These are phyloP conservation scores for Hypoxylon fuscum DNA, from an alignment of 495 filamentous ascomycete species.

Conservation along the genomic window DNA sequence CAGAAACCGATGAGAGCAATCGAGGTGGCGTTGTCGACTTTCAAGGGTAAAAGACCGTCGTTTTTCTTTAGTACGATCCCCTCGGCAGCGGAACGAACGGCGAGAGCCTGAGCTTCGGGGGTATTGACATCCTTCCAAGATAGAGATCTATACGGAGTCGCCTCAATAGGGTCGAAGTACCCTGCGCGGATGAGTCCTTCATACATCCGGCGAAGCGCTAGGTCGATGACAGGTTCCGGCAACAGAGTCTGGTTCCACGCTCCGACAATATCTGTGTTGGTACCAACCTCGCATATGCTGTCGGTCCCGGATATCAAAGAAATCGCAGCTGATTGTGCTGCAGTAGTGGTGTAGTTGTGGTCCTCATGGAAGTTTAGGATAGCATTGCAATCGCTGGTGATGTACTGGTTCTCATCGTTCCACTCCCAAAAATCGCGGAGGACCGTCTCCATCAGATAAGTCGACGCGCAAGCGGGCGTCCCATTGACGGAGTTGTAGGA, in stretches of 20 bases:
- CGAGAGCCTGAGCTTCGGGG: conserved; percentile 38
- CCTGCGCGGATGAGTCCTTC: conserved; percentile 48
- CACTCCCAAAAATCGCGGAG: conserved; percentile 59
- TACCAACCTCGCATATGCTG: conserved; percentile 46
- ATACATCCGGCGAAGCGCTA: conserved; percentile 48
- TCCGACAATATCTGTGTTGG: conserved; percentile 41
- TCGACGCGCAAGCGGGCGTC: conserved; percentile 54
- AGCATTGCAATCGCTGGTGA: conserved; percentile 57
- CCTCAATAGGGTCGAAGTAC: conserved; percentile 45
- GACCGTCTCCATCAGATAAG: conserved; percentile 52
- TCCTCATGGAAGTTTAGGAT: conserved; percentile 49
- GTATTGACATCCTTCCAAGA: conserved; percentile 46
- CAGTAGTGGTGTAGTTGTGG: conserved; percentile 49
- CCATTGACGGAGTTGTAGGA: conserved; percentile 58
- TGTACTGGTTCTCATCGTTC: conserved; percentile 52
- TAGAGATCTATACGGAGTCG: conserved; percentile 41
- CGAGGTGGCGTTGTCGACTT: conserved; percentile 32
- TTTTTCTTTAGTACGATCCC: conserved; percentile 54
- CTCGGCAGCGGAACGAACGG: conserved; percentile 47
- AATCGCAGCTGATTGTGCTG: conserved; percentile 47
- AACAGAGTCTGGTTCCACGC: conserved; percentile 45
- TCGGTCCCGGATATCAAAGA: conserved; percentile 51
- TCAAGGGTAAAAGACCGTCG: conserved; percentile 46
- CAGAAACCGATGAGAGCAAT: conserved; percentile 57
- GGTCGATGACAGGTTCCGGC: conserved; percentile 44